Conservation (phyloP, 176 grass and related monocot genomes). For the Sorghum bicolor region Sorghum_bicolor_NCBIv3 NC_012873.2:62898501-62899000, state of each 20-base stretch:
- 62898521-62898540: background rate
- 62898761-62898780: conserved; percentile 73
- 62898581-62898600: background rate
- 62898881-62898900: conserved; percentile 98
- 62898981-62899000: background rate
- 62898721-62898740: conserved; percentile 89
- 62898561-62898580: background rate
- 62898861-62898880: conserved; percentile 81
- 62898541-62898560: background rate
- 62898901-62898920: conserved; percentile 81
- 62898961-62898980: background rate
- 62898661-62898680: conserved; percentile 63
- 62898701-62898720: conserved; percentile 14
- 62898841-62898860: conserved; percentile 55
- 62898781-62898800: conserved; percentile 36
- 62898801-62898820: background rate
- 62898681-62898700: conserved; percentile 24
- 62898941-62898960: conserved; percentile 44
- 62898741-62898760: conserved; percentile 99
- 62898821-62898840: background rate
- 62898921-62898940: conserved; percentile 38
- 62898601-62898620: background rate
- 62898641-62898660: conserved; percentile 40
- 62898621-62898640: background rate
- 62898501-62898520: background rate